Evolutionary conservation across 805 yeast species (phyloP).

Genomic region (Ogataea sp.): DNA sequence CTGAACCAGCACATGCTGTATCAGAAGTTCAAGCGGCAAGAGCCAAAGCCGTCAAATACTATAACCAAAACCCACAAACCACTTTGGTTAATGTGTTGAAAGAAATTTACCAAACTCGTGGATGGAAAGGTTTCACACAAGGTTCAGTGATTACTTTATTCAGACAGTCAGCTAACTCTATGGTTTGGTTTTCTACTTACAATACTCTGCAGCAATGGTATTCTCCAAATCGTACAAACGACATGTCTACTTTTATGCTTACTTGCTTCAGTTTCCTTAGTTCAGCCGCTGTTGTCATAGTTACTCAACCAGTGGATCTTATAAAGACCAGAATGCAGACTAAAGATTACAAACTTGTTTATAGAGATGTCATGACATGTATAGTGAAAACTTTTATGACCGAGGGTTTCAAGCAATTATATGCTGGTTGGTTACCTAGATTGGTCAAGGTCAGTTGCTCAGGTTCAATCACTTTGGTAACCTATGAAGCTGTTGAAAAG

Average conservation of each 20-base stretch:
- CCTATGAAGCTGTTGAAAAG: conserved; percentile 51
- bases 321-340: conserved; percentile 83
- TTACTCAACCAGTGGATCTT: conserved; percentile 86
- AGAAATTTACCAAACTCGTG: conserved; percentile 68
- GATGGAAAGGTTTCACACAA: conserved; percentile 69
- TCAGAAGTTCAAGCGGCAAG: conserved; percentile 2
- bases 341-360: conserved; percentile 49
- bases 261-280: conserved; percentile 49
- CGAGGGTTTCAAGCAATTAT: conserved; percentile 38
- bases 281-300: conserved; percentile 62
- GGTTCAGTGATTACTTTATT: conserved; percentile 78
- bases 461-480: conserved; percentile 60
- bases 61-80: conserved; percentile 46
- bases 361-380: conserved; percentile 55
- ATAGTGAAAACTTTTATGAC: conserved; percentile 39
- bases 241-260: conserved; percentile 30
- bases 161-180: conserved; percentile 72
- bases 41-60: conserved; percentile 19
- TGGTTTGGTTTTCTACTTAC: conserved; percentile 79
- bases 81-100: conserved; percentile 43
- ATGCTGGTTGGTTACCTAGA: conserved; percentile 60
- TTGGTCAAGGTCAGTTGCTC: conserved; percentile 61
- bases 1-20: neutral
- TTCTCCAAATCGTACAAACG: conserved; percentile 39
- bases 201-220: conserved; percentile 66